A percentile compares a stretch with the other conserved stretches of the same genome.
Evolutionary conservation across 768 basidiomycete genomes (phyloP).

Genomic region (Pleurotus djamor): DNA sequence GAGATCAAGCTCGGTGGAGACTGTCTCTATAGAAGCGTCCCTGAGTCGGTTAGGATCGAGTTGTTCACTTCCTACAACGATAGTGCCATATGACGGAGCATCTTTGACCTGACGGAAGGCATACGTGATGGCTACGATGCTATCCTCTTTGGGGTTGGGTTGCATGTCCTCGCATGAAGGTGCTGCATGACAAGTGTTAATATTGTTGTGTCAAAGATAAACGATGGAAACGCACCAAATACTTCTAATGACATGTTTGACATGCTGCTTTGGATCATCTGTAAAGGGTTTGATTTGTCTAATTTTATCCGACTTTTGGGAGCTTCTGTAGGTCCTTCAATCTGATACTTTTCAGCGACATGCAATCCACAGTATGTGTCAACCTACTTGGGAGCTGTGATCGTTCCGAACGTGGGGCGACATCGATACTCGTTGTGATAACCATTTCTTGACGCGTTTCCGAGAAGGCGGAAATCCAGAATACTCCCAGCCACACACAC

Average conservation of each 20-base stretch:
- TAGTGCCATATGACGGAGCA: slow-evolving; percentile 38
- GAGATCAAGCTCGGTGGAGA: slow-evolving; percentile 74
- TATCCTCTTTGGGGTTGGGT: slow-evolving; percentile 67
- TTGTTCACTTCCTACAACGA: slow-evolving; percentile 45
- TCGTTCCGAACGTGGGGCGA: neutral
- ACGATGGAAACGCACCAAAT: slow-evolving; percentile 57
- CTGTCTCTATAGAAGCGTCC: slow-evolving; percentile 44
- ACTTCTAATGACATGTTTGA: slow-evolving; percentile 80
- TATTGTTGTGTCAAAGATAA: neutral
- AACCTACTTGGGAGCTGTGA: slow-evolving; percentile 51
- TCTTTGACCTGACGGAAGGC: slow-evolving; percentile 40
- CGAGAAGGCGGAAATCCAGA: slow-evolving; percentile 64
- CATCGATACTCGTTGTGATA: slow-evolving; percentile 19
- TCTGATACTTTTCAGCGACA: slow-evolving; percentile 22
- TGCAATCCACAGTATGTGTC: neutral
- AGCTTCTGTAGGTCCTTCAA: slow-evolving; percentile 75
- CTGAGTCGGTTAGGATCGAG: slow-evolving; percentile 40
- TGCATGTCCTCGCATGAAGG: slow-evolving; percentile 55
- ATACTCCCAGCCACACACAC: slow-evolving; percentile 79
- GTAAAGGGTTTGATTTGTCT: slow-evolving; percentile 17
- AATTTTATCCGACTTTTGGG: slow-evolving; percentile 69
- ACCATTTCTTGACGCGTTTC: slow-evolving; percentile 53
- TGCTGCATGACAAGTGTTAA: slow-evolving; percentile 32
- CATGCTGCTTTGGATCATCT: slow-evolving; percentile 72
- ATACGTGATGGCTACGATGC: slow-evolving; percentile 71